Base-by-base conservation (phyloP, 2,329 filamentous ascomycete genomes). In the Davidsoniella australis region DNA sequence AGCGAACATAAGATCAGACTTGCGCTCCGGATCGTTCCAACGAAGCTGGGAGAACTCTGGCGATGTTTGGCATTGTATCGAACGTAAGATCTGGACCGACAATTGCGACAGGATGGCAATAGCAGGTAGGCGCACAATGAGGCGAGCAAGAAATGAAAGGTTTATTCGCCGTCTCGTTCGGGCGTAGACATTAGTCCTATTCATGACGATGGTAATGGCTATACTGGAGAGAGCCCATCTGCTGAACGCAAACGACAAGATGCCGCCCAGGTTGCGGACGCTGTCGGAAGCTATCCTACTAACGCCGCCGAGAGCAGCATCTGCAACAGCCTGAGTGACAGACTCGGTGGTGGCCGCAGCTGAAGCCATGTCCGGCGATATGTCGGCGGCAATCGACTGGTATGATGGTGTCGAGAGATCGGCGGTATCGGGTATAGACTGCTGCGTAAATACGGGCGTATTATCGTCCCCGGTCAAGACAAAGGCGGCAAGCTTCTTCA, bases 181-280 rank as follows among this genome's bases (percentile, higher is more conserved):
- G 40, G 87, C 89, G 63, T 94, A 96, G 57, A 96, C 91, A 52
- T 88, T 81, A 5, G 91, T 93, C 51, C 91, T 78, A 61, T 96
- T 96, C 20, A 96, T 70, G 51, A 95, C 67, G 52, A 96, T 76
- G 18, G 86, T 86, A 71, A 89, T 84, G 37, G 80, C 76, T 57
- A 96, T 80, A 58, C 87, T 95, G 47, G 81, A 80, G 51, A 96
- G 68, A 0, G 89, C 88, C 91, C 91, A 96, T 63, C 83, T 83
- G 63, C 85, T 93, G 1, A 85, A 93, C 41, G 87, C 72, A 64
- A 96, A 98, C 57, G 79, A 83, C 64, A 96, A 88, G 52, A 96
- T 78, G 54, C 85, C 87, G 41, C 85, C 84, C 41, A 95, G 70
- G 41, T 83, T 86, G 59, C 80, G 76, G 1, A 71, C 68, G 20